Conservation (phyloP, 192 early-diverging fungal species). For the Coemansia guatemalensis region DNA sequence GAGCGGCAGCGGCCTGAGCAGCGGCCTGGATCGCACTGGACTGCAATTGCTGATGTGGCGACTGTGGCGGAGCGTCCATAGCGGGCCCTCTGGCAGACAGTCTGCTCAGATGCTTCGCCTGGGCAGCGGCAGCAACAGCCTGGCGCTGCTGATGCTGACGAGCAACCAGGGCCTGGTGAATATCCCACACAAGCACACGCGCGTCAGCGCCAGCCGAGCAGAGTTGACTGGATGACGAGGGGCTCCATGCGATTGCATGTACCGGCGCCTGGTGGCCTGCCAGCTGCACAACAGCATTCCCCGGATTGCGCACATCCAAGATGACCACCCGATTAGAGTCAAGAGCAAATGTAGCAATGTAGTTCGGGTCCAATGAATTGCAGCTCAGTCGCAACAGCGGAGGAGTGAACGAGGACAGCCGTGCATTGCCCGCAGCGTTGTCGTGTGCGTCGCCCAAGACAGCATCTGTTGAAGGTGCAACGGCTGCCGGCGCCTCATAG, state of each 20-base stretch:
- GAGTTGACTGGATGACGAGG: conserved; percentile 73
- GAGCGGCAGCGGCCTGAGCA: conserved; percentile 48
- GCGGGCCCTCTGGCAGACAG: conserved; percentile 20
- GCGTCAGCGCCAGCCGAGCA: conserved; percentile 89
- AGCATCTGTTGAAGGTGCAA: conserved; percentile 28
- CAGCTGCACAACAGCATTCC: conserved; percentile 81
- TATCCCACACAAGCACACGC: conserved; percentile 93
- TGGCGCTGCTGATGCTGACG: conserved; percentile 50
- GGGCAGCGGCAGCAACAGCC: conserved; percentile 41
- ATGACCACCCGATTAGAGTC: conserved; percentile 81
- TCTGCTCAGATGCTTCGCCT: conserved; percentile 48
- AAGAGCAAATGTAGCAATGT: conserved; percentile 88
- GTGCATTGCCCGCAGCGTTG: conserved; percentile 15
- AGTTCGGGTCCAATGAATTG: conserved; percentile 88
- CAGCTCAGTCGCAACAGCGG: conserved; percentile 83
- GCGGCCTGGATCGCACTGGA: conserved; percentile 52
- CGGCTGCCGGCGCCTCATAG: conserved; percentile 77
- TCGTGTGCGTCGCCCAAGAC: conserved; percentile 16
- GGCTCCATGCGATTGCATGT: conserved; percentile 88
- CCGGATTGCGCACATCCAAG: conserved; percentile 90
- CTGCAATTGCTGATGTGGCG: conserved; percentile 31
- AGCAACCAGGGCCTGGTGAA: conserved; percentile 54
- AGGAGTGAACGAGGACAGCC: conserved; percentile 41
- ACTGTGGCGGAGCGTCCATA: conserved; percentile 27
- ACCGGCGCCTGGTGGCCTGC: conserved; percentile 74